A percentile compares a stretch with the other conserved stretches of the same genome.
Evolutionary conservation across 1,284 basidiomycete genomes (phyloP).

Genomic region (Pseudozyma hubeiensis): DNA sequence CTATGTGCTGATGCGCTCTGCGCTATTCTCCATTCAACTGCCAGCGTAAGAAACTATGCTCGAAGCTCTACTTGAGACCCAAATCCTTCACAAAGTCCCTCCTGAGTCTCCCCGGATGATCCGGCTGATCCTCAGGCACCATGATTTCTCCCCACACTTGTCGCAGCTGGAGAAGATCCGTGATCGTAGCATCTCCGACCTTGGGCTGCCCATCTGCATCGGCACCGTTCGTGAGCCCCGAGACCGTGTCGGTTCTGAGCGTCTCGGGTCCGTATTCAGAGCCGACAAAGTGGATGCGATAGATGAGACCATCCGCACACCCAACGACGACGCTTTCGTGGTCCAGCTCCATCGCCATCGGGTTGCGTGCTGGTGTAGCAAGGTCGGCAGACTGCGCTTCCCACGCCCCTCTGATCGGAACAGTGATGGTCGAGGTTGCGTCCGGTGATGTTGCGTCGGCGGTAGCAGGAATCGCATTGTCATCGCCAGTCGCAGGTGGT

Average conservation of each 20-base stretch:
- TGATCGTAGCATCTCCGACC: constrained; percentile 54
- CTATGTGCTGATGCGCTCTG: no score
- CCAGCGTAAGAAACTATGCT: no score
- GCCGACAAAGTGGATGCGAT: constrained; percentile 60
- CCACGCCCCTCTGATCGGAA: constrained; percentile 59
- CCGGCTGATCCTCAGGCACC: constrained; percentile 37
- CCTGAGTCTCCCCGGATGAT: constrained; percentile 46
- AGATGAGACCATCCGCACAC: constrained; percentile 58
- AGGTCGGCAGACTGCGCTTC: constrained; percentile 40
- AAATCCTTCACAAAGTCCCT: constrained; percentile 25
- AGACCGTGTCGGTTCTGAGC: constrained; percentile 4
- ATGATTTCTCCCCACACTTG: constrained; percentile 60
- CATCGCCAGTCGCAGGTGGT: constrained; percentile 4
- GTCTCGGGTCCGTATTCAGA: constrained; percentile 37
- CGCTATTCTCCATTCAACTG: no score
- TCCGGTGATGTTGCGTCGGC: background rate
- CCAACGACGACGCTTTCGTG: constrained; percentile 61
- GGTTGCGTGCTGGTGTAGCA: constrained; percentile 49
- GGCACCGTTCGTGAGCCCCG: background rate
- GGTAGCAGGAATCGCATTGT: background rate
- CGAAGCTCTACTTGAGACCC: constrained; percentile 32
- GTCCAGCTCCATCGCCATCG: constrained; percentile 61
- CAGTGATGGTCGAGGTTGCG: constrained; percentile 7
- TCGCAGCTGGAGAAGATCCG: constrained; percentile 49
- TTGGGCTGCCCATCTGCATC: background rate